Base-by-base conservation (phyloP, 768 basidiomycete genomes). In the Peribolospora baueri region DNA sequence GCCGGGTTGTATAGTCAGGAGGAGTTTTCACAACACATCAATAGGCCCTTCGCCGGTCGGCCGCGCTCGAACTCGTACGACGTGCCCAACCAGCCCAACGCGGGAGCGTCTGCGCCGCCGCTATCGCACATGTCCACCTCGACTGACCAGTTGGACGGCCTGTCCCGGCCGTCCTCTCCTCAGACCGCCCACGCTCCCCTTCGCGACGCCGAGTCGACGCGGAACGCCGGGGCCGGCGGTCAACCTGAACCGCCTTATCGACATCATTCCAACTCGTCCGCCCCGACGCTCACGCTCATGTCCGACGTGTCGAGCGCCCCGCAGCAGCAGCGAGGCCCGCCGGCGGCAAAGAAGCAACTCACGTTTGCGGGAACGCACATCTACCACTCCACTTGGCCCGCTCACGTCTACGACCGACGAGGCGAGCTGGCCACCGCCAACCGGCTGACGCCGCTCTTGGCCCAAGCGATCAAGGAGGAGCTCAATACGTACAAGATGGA, bases 351-450 rank as follows among this genome's bases (percentile, higher is more conserved):
- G 58, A 87, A 86, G 66, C 74, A 77, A 56, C 71, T 95, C 53
- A 76, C 81, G 53, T 98, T 95, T 68, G 90, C 90, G 40, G 81
- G 76, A 50, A 91, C 86, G 65, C 25, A 25, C 25, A 25, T 25
- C 25, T 25, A 25, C 47, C 97, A 97, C 64, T 84, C 88, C 67
- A 98, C 91, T n/a, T 97, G 93, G 72, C 78, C 85, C 48, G 68
- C 84, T 25, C 72, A 76, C 41, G 81, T 86, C 58, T 98, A 98
- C 69, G 91, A 98, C 69, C 74, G 93, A 53, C 74, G 88, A 63
- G 87, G 85, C 61, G 91, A 95, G 68, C 87, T 86, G 25, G 90
- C 88, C 50, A 97, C 91, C 38, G 95, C 88, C 80, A 95, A 90
- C 69, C 76, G 84, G 46, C 70, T 98, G 63, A 98, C 93, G 53